phyloP scores from a whole-genome alignment of 176 grass and related monocot species.

The Triticum turgidum region DNA sequence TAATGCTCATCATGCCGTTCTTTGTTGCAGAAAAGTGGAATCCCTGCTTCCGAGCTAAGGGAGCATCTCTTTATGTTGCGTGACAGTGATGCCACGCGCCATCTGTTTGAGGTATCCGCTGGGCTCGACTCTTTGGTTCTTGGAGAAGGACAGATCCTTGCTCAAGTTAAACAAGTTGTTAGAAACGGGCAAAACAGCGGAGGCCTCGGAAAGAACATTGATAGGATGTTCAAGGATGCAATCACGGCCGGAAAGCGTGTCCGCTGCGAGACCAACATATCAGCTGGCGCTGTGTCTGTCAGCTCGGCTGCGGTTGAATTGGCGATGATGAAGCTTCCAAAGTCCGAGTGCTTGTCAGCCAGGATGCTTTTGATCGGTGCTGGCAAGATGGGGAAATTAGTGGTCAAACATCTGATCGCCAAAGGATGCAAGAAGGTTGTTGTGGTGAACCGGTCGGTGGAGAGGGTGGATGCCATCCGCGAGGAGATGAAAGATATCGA shows the following conservation, averaged over 20 bases:
- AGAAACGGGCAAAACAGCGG: slow-evolving; percentile 74
- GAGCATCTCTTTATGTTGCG: slow-evolving; percentile 90
- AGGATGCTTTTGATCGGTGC: slow-evolving; percentile 83
- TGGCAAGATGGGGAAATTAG: slow-evolving; percentile 89
- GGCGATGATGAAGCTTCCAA: slow-evolving; percentile 87
- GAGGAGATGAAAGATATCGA: slow-evolving; percentile 79
- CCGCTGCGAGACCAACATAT: slow-evolving; percentile 79
- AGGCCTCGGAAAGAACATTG: slow-evolving; percentile 85
- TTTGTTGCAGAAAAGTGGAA: slow-evolving; percentile 71
- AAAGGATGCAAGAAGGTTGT: slow-evolving; percentile 87
- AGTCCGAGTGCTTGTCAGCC: slow-evolving; percentile 46
- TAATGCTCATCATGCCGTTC: slow-evolving; percentile 11
- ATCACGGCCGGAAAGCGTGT: slow-evolving; percentile 90
- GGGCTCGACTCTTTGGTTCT: slow-evolving; percentile 87
- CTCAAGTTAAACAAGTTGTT: slow-evolving; percentile 93
- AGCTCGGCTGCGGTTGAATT: slow-evolving; percentile 93
- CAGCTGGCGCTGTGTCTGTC: slow-evolving; percentile 83
- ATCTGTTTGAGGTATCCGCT: slow-evolving; percentile 82
- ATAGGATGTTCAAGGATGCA: slow-evolving; percentile 97
- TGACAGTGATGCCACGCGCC: slow-evolving; percentile 71
- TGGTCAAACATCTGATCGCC: slow-evolving; percentile 80
- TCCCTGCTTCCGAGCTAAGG: slow-evolving; percentile 71
- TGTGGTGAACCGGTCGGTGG: slow-evolving; percentile 80
- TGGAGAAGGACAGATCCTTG: slow-evolving; percentile 86
- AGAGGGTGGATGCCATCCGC: slow-evolving; percentile 76